These are phyloP conservation scores for Nitzschia sp. DNA, from an alignment of 108 stramenopile genomes.

Conservation along the genomic window DNA sequence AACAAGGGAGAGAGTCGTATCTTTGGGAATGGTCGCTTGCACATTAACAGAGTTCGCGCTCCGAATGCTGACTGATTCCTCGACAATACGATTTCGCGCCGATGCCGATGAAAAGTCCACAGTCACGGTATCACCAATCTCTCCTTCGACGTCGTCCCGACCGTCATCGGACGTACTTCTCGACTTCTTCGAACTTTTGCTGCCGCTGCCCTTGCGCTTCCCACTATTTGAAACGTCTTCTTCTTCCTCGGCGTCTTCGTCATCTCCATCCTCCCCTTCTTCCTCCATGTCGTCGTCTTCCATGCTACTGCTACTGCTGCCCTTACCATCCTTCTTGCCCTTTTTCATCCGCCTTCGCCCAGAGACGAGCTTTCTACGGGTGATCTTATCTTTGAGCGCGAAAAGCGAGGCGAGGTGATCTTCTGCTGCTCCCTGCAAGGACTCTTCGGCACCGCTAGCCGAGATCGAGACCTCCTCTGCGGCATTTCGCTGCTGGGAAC, in stretches of 20 bases:
- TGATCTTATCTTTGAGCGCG: too few relatives aligned
- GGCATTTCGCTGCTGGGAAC: too few relatives aligned
- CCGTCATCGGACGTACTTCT: neutral
- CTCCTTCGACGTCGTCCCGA: neutral
- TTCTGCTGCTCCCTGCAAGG: too few relatives aligned
- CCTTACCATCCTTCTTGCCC: too few relatives aligned
- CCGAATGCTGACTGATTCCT: neutral
- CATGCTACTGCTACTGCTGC: too few relatives aligned
- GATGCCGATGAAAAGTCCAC: neutral
- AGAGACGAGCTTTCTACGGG: too few relatives aligned
- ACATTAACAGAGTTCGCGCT: neutral
- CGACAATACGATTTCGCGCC: neutral
- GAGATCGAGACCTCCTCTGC: too few relatives aligned
- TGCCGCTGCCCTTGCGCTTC: too few relatives aligned
- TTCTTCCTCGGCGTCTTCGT: neutral
- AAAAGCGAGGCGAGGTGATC: too few relatives aligned
- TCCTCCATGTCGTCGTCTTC: neutral
- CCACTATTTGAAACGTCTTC: neutral
- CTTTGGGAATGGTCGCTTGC: neutral
- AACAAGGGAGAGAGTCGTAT: neutral
- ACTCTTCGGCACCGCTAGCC: too few relatives aligned
- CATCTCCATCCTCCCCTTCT: neutral
- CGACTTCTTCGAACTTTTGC: neutral
- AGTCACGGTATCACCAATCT: neutral
- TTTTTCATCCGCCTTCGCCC: too few relatives aligned